phyloP scores from a whole-genome alignment of 1,139 yeast species.

The Wickerhamomyces sp. region DNA sequence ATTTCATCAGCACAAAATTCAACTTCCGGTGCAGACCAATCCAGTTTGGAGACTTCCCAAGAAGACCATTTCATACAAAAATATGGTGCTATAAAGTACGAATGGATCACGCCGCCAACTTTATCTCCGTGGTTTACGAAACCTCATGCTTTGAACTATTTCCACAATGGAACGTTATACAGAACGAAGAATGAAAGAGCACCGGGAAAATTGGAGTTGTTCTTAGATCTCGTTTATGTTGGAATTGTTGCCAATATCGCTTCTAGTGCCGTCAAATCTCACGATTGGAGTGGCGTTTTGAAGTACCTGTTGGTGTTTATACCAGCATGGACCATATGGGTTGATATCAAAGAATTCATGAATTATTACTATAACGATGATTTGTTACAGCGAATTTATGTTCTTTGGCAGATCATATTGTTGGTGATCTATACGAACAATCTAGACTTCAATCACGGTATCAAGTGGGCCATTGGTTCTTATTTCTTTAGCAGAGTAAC shows the following conservation, averaged over 20 bases:
- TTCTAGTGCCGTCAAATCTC: constrained; percentile 45
- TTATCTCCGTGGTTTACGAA: constrained; percentile 41
- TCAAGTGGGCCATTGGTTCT: constrained; percentile 35
- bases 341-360: constrained; percentile 59
- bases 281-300: constrained; percentile 42
- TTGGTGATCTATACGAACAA: constrained; percentile 51
- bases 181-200: constrained; percentile 53
- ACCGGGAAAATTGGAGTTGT: constrained; percentile 50
- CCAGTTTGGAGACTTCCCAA: too few relatives aligned
- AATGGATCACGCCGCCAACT: constrained; percentile 42
- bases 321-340: constrained; percentile 63
- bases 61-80: constrained; percentile 38
- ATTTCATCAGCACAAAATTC: too few relatives aligned
- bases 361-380: constrained; percentile 63
- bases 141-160: constrained; percentile 60
- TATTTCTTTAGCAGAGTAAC: constrained; percentile 44
- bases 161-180: constrained; percentile 51
- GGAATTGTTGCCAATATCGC: constrained; percentile 63
- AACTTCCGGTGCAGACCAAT: too few relatives aligned
- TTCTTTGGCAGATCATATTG: constrained; percentile 49
- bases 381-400: constrained; percentile 46
- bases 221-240: constrained; percentile 58
- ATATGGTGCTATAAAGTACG: constrained; percentile 46
- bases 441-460: constrained; percentile 35
- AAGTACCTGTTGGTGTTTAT: constrained; percentile 47